A percentile compares a stretch with the other conserved stretches of the same genome.
These are phyloP conservation scores for Yamadazyma sp. DNA, from an alignment of 1,139 yeast species.

Conservation along the genomic window DNA sequence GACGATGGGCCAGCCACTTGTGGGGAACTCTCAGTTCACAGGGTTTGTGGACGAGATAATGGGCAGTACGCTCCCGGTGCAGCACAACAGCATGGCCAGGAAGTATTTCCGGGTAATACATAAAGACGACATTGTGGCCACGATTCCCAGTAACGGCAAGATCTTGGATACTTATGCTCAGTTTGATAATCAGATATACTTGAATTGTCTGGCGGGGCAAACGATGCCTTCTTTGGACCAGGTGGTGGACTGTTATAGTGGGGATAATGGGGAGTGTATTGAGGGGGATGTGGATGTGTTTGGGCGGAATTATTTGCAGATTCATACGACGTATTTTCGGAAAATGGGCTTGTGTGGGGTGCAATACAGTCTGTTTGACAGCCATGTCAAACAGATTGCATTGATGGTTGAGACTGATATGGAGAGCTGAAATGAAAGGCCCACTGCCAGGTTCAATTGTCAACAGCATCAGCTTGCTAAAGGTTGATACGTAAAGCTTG, in stretches of 20 bases:
- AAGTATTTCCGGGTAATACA: constrained; percentile 44
- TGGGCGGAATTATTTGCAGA: constrained; percentile 31
- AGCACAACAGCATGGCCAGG: constrained; percentile 25
- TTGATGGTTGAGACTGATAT: constrained; percentile 5
- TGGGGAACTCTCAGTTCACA: constrained; percentile 44
- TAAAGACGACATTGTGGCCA: constrained; percentile 45
- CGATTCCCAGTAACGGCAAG: constrained; percentile 36
- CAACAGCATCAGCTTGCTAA: too few species aligned
- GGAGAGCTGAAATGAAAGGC: too few species aligned
- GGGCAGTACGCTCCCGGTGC: constrained; percentile 27
- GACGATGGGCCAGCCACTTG: constrained; percentile 54
- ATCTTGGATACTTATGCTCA: constrained; percentile 33
- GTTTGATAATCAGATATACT: constrained; percentile 46
- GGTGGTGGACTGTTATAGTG: constrained; percentile 33
- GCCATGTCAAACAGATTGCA: too few species aligned
- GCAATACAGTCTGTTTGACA: too few species aligned
- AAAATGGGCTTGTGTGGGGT: constrained; percentile 49
- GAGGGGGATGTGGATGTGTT: constrained; percentile 26
- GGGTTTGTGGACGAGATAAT: constrained; percentile 36
- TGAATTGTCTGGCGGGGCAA: constrained; percentile 34
- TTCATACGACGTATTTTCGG: constrained; percentile 50
- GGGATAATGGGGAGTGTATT: constrained; percentile 39
- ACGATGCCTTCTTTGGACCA: constrained; percentile 26
- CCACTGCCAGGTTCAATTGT: too few species aligned
- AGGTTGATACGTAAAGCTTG: too few species aligned